phyloP scores from a whole-genome alignment of 1,139 yeast genomes.

The Chernovozyma sophiae-reginae region DNA sequence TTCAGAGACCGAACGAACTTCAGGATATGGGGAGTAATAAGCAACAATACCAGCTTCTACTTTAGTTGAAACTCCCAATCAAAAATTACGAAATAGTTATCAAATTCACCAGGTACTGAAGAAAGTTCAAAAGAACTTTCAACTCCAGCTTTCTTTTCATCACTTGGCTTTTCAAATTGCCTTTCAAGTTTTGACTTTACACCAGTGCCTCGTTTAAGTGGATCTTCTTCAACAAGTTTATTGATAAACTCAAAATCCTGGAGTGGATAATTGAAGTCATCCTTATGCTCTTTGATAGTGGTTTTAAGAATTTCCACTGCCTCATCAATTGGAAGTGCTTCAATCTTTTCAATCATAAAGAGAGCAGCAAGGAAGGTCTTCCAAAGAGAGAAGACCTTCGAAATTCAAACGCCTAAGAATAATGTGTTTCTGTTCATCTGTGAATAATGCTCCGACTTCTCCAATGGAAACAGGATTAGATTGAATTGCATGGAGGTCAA shows the following conservation, averaged over 20 bases:
- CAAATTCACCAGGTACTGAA: background rate
- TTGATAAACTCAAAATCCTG: conserved; percentile 12
- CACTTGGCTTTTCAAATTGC: background rate
- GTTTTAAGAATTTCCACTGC: conserved; percentile 18
- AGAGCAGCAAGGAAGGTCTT: conserved; percentile 25
- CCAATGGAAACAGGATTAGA: conserved; percentile 20
- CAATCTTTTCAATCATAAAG: conserved; percentile 28
- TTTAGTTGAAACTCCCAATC: conserved; percentile 29
- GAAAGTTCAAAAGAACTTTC: background rate
- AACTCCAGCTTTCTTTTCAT: background rate
- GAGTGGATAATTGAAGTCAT: conserved; percentile 18
- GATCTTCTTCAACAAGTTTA: conserved; percentile 16
- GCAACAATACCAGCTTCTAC: conserved; percentile 44
- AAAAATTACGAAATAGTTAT: conserved; percentile 1
- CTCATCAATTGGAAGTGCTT: conserved; percentile 17
- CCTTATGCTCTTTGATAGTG: conserved; percentile 15
- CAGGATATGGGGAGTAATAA: conserved; percentile 60
- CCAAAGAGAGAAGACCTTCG: conserved; percentile 22
- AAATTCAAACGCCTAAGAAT: conserved; percentile 25
- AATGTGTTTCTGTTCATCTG: conserved; percentile 22
- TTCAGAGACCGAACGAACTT: conserved; percentile 56
- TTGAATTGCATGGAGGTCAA: conserved; percentile 18
- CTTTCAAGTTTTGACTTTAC: conserved; percentile 2
- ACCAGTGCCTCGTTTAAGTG: conserved; percentile 16
- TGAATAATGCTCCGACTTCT: conserved; percentile 22